Conservation (phyloP, 257 asterid species). For the Solanum bukasovii region DNA sequence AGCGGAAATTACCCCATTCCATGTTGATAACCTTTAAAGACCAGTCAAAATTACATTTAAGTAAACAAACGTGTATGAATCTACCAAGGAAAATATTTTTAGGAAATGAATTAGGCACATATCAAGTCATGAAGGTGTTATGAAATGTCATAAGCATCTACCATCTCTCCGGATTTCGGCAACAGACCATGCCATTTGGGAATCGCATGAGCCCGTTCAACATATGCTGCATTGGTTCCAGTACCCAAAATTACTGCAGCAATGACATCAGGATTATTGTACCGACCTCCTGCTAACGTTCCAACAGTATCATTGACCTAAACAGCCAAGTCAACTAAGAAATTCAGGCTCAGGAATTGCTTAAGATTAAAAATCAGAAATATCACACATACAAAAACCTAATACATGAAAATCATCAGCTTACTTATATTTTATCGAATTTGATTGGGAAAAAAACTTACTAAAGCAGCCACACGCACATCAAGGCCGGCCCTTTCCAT, state of each 20-base stretch:
- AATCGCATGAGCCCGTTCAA: conserved; percentile 68
- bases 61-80: background rate
- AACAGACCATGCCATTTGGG: conserved; percentile 75
- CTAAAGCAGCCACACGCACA: conserved; percentile 84
- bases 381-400: background rate
- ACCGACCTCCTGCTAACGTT: conserved; percentile 80
- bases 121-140: background rate
- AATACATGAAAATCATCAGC: background rate
- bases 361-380: background rate
- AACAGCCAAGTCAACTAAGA: background rate
- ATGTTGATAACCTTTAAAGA: conserved; percentile 68
- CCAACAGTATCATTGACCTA: conserved; percentile 95
- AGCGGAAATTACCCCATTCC: conserved; percentile 96
- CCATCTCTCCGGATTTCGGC: conserved; percentile 83
- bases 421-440: background rate
- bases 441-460: conserved; percentile 12
- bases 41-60: background rate
- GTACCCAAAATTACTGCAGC: conserved; percentile 94
- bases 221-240: conserved; percentile 95
- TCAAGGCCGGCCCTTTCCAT: conserved; percentile 70
- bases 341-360: background rate
- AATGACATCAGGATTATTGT: conserved; percentile 50
- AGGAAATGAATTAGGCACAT: background rate
- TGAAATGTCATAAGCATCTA: conserved; percentile 13
- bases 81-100: background rate